Evolutionary conservation across 2,329 filamentous ascomycete genomes (phyloP).

Genomic region (Fusarium miscanthi): DNA sequence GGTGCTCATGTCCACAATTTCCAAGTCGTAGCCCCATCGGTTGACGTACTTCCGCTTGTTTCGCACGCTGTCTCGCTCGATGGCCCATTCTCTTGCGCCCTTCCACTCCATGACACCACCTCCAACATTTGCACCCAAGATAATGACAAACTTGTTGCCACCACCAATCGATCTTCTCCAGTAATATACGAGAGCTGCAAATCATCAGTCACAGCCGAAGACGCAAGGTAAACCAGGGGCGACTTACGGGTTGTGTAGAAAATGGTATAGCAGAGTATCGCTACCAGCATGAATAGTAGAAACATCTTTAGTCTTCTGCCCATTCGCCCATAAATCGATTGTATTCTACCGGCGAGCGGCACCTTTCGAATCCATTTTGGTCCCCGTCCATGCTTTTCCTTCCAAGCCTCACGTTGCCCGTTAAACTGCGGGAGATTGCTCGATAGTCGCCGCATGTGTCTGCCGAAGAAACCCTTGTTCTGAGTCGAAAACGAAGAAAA

Average conservation of each 20-base stretch:
- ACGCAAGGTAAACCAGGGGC: background rate
- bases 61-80: constrained; percentile 93
- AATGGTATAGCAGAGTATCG: constrained; percentile 76
- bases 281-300: constrained; percentile 66
- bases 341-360: constrained; percentile 60
- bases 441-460: constrained; percentile 84
- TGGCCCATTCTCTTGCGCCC: constrained; percentile 95
- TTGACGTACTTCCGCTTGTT: constrained; percentile 93
- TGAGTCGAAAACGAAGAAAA: constrained; percentile 84
- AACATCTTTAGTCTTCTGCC: constrained; percentile 74
- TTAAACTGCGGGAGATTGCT: constrained; percentile 81
- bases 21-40: constrained; percentile 93
- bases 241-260: constrained; percentile 81
- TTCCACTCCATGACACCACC: constrained; percentile 99
- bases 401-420: constrained; percentile 72
- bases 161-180: constrained; percentile 83
- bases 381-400: constrained; percentile 77
- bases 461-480: constrained; percentile 87
- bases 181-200: constrained; percentile 57
- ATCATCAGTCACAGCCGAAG: background rate
- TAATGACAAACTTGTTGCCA: constrained; percentile 91
- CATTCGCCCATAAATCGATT: constrained; percentile 61
- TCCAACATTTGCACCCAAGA: constrained; percentile 91
- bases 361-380: constrained; percentile 63
- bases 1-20: constrained; percentile 98